These are phyloP conservation scores for Umbellularia californica DNA, from an alignment of 164 flowering plant species.

Conservation along the genomic window DNA sequence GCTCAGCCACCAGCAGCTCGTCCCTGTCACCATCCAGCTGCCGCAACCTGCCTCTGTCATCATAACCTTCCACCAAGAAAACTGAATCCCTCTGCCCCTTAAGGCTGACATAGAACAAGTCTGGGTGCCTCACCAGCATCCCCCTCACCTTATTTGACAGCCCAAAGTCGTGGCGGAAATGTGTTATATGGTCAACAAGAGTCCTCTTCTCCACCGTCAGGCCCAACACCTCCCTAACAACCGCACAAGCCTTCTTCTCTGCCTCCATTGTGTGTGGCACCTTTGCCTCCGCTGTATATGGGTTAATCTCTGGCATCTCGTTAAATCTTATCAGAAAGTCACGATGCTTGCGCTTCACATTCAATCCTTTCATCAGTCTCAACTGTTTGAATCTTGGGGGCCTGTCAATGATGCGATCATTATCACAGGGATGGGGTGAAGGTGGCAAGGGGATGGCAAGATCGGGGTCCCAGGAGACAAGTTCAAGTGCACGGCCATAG, in stretches of 20 bases:
- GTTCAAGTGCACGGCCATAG: slow-evolving; percentile 91
- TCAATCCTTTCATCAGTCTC: slow-evolving; percentile 68
- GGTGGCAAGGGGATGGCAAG: slow-evolving; percentile 51
- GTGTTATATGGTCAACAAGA: slow-evolving; percentile 78
- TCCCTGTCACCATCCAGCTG: slow-evolving; percentile 53
- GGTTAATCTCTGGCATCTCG: slow-evolving; percentile 63
- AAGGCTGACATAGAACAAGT: slow-evolving; percentile 81
- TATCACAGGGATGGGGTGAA: slow-evolving; percentile 13
- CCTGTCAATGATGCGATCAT: slow-evolving; percentile 64
- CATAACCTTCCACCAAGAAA: slow-evolving; percentile 74
- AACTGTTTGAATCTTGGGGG: slow-evolving; percentile 79
- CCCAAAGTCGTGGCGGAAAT: slow-evolving; percentile 83
- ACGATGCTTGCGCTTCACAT: slow-evolving; percentile 62
- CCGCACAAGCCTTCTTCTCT: slow-evolving; percentile 85
- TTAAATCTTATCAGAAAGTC: slow-evolving; percentile 58
- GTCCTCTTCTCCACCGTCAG: slow-evolving; percentile 87
- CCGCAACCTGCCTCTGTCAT: slow-evolving; percentile 45
- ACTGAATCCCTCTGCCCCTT: slow-evolving; percentile 90
- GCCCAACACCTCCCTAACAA: slow-evolving; percentile 84
- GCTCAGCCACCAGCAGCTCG: slow-evolving; percentile 36
- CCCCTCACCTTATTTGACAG: slow-evolving; percentile 72
- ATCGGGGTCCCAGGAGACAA: slow-evolving; percentile 63
- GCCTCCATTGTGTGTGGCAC: slow-evolving; percentile 52
- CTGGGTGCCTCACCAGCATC: slow-evolving; percentile 90
- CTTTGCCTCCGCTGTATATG: slow-evolving; percentile 37